Base-by-base conservation (phyloP, 345 rosid species). In the Syzygium jambos region DNA sequence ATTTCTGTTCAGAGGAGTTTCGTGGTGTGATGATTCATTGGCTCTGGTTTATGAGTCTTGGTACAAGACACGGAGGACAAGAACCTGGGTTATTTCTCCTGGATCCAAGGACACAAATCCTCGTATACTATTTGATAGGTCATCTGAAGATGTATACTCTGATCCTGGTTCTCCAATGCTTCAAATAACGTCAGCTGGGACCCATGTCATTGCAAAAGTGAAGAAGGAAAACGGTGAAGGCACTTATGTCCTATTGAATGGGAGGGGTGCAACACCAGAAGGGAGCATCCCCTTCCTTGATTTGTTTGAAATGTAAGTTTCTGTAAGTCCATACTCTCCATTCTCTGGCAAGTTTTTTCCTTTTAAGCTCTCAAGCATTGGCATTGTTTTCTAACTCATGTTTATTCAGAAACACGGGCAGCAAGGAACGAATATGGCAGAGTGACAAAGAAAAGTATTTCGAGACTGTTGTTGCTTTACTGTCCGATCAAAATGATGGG, bases 241-340 rank as follows among this genome's bases (percentile, higher is more conserved):
- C 68, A 91, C 94, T 85, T 94, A 92, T 90, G 41, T 95, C 86
- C 92, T 98, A 92, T 93, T 98, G 89, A 96, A 98, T 86, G 99
- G 99, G 89, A 93, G 88, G 89, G 99, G 99, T 85, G 99, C 99
- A 87, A 96, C 99, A 85, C 96, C 99, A 84, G 95, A 95, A 92
- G 99, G 99, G 91, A 95, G 94, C 91, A 93, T 96, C 87, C 99
- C 99, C 46, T 98, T 98, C 93, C 96, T 98, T 83, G 99, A 98
- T 93, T 93, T 96, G 93, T 95, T 98, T 93, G 98, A 96, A 87
- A 92, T 98, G 99, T 97, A 93, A 96, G 99, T 90, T 78, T 86
- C 65, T 73, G n/a, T 85, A 30, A 41, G 51, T 34, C 30, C 73
- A n/a, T 61, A 14, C 38, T 61, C 73, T 30, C 63, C 23, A 52